A percentile compares a stretch with the other conserved stretches of the same genome.
Conservation (phyloP, 352 stramenopile species). For the Pythium dissotocum region DNA sequence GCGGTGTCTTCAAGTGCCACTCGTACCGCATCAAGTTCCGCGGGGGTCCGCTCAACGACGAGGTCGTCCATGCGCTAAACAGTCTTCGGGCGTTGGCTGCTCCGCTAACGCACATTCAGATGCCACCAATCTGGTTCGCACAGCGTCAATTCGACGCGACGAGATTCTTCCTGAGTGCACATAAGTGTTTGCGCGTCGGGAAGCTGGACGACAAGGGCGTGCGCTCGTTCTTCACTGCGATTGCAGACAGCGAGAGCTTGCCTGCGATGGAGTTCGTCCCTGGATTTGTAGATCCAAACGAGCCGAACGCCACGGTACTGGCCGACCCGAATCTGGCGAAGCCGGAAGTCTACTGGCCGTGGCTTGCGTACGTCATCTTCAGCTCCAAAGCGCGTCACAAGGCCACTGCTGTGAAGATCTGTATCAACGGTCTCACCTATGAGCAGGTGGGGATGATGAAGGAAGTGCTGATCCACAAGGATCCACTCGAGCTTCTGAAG, state of each 20-base stretch:
- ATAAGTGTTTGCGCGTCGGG: neutral
- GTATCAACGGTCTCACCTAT: neutral
- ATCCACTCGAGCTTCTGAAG: conserved; percentile 14
- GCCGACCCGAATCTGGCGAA: neutral
- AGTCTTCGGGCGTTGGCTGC: too few species aligned
- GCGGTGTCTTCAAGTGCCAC: neutral
- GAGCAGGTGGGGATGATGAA: conserved; percentile 8
- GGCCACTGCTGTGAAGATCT: conserved; percentile 2
- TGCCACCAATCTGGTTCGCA: neutral
- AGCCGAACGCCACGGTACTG: neutral
- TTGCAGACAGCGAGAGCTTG: neutral
- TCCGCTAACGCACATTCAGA: neutral
- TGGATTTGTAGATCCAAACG: conserved; percentile 3
- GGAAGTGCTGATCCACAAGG: conserved; percentile 1
- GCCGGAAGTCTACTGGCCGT: conserved; percentile 17
- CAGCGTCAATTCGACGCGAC: neutral
- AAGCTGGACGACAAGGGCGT: neutral
- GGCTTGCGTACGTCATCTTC: conserved; percentile 21
- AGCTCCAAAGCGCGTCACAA: conserved; percentile 12
- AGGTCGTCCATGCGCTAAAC: neutral
- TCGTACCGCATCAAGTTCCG: neutral
- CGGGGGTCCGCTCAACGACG: neutral
- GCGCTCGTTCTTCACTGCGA: neutral
- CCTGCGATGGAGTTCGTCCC: conserved; percentile 16
- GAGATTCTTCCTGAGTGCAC: neutral